Evolutionary conservation across 2,329 filamentous ascomycete species (phyloP), one percentile per base, ranked within the genome.

Genomic region (Paracamarosporium sp.): DNA sequence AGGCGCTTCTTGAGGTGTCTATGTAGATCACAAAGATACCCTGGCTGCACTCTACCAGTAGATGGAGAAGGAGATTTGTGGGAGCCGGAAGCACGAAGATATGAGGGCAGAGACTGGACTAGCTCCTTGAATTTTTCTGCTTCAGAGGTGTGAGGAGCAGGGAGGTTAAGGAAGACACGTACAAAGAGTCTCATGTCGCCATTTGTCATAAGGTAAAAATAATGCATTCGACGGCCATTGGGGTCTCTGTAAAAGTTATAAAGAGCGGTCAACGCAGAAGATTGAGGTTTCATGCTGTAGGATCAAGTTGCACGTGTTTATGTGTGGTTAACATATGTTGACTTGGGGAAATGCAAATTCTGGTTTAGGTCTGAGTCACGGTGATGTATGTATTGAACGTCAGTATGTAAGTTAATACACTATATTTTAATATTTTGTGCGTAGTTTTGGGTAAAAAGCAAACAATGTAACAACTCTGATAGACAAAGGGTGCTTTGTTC

Each of bases 121-220:
- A 55, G 20, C n/a, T 13, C 36, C 36, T 40, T 6, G 36, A 22
- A 3, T 17, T 40, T 17, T 3, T 22, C 15, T 13, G 33, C n/a
- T 31, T n/a, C n/a, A n/a, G n/a, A n/a, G n/a, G n/a, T n/a, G n/a
- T n/a, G n/a, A n/a, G n/a, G n/a, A n/a, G 41, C 38, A 20, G 66
- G 56, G 3, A 59, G 48, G 35, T 40, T 46, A 15, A 60, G 61
- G 8, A 73, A 52, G 33, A 74, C 53, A 12, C 50, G 55, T n/a
- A 61, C 63, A 7, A 75, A 54, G 1, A 55, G 56, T 25, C 69
- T 68, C 46, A 74, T 70, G 9, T 72, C 70, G 20, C 25, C n/a
- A 43, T 64, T 60, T 28, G 20, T 12, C 12, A 46, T n/a, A 5
- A 12, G 17, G 43, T 31, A 31, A n/a, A 46, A 31, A 15, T 46